These are phyloP conservation scores for Asterella californica DNA, from an alignment of 225 moss, liverwort and hornwort species.

Conservation along the genomic window DNA sequence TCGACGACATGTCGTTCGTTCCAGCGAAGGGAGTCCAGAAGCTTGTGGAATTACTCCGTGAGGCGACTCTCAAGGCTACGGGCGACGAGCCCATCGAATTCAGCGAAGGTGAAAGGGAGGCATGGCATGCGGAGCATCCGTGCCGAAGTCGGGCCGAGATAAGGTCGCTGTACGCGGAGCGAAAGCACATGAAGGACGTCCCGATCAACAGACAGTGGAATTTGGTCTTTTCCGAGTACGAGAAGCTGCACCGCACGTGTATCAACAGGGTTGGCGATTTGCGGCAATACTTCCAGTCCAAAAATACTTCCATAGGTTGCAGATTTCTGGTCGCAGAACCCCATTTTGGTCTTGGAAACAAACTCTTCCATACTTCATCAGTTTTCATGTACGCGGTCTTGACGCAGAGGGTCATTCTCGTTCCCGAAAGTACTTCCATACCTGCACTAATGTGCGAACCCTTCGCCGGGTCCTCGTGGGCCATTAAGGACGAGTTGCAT, in stretches of 20 bases:
- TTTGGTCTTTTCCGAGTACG: constrained; percentile 54
- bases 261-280: constrained; percentile 47
- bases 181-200: constrained; percentile 55
- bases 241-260: constrained; percentile 62
- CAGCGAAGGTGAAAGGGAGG: constrained; percentile 24
- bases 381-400: constrained; percentile 59
- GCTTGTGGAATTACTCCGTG: constrained; percentile 32
- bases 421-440: constrained; percentile 40
- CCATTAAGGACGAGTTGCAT: constrained; percentile 14
- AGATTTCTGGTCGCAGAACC: constrained; percentile 61
- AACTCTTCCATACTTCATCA: constrained; percentile 54
- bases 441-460: constrained; percentile 65
- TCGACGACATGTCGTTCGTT: neutral
- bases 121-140: constrained; percentile 46
- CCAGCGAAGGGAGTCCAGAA: constrained; percentile 23
- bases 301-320: constrained; percentile 44
- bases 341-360: constrained; percentile 67
- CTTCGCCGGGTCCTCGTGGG: constrained; percentile 70
- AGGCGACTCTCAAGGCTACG: constrained; percentile 26
- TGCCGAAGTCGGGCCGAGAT: constrained; percentile 71
- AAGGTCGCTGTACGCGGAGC: constrained; percentile 44
- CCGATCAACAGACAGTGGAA: constrained; percentile 51
- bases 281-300: constrained; percentile 42
- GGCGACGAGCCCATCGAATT: constrained; percentile 23
- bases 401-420: constrained; percentile 58